Evolutionary conservation across 208 protist species (phyloP).

Genomic region (Wallacemonas rigidus): DNA sequence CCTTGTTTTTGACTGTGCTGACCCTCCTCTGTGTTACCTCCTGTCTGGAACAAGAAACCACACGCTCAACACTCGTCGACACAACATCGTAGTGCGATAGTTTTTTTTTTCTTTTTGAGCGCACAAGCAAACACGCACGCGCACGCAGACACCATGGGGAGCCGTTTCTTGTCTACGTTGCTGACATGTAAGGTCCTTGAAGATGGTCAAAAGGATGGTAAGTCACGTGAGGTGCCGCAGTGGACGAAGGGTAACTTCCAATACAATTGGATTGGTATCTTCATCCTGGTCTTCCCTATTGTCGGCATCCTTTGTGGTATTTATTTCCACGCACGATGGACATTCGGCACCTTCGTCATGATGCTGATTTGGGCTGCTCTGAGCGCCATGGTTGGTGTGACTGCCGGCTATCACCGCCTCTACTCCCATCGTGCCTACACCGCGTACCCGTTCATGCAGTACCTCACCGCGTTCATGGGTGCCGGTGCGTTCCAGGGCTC

Average conservation of each 20-base stretch:
- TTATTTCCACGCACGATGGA: constrained; percentile 28
- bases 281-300: constrained; percentile 28
- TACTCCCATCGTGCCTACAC: constrained; percentile 57
- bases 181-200: constrained; percentile 22
- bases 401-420: constrained; percentile 60
- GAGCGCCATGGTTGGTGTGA: constrained; percentile 64
- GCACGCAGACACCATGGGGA: constrained; percentile 17
- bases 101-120: neutral
- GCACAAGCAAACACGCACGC: no score
- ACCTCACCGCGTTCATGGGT: constrained; percentile 39
- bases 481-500: constrained; percentile 61
- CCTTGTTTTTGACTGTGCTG: no score
- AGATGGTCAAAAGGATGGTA: constrained; percentile 17
- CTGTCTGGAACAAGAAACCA: no score
- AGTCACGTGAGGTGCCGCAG: constrained; percentile 36
- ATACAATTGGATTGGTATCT: constrained; percentile 51
- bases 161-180: constrained; percentile 20
- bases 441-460: constrained; percentile 39
- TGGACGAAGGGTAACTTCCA: constrained; percentile 47
- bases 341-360: constrained; percentile 33
- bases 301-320: constrained; percentile 27
- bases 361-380: constrained; percentile 34
- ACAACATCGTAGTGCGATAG: neutral
- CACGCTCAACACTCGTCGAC: no score
- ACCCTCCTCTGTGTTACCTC: no score